Base-by-base conservation (phyloP, 73 alveolate genomes). In the Paramecium tetraurelia region DNA sequence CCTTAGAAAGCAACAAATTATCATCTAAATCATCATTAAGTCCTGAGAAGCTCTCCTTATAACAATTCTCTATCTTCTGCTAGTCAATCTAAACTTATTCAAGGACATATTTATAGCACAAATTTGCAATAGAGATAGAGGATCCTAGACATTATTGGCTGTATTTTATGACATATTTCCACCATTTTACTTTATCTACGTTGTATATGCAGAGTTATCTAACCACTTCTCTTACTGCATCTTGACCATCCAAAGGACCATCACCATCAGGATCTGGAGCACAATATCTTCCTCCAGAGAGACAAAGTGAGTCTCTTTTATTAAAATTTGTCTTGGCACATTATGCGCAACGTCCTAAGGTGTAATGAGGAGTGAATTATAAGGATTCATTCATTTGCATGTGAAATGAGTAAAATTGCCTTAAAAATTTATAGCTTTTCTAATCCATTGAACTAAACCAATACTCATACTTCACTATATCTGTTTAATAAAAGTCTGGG, bases 271-370 rank as follows among this genome's bases (percentile, higher is more conserved):
- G 93, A 87, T 87, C 93, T 14, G 75, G 43, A 75, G 92, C 93
- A 87, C 93, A 87, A 68, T 87, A 87, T 68, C 89, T 87, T 29
- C 93, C 93, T 18, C 93, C 93, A 68, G 80, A 59, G 7, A 87
- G 68, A 68, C 93, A 87, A 0, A n/a, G 41, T 3, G 58, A 18
- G 33, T 71, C 86, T 59, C 24, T 48, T 48, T 20, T 8, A 75
- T 10, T 14, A 14, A 70, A 70, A 8, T 14, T 5, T 11, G 16
- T 6, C 10, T 11, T n/a, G 11, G 16, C 85, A 70, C 58, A 27
- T 21, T 70, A 24, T 27, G 57, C 53, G 14, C 85, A 38, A 18
- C 48, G 22, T 16, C 24, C 46, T 41, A 76, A 38, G 14, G 63
- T 18, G 22, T 40, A 76, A 76, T 76, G 89, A 0, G 89, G 89